A percentile compares a stretch with the other conserved stretches of the same genome.
Evolutionary conservation across 1,139 yeast species (phyloP).

Genomic region (Hanseniaspora uvarum): DNA sequence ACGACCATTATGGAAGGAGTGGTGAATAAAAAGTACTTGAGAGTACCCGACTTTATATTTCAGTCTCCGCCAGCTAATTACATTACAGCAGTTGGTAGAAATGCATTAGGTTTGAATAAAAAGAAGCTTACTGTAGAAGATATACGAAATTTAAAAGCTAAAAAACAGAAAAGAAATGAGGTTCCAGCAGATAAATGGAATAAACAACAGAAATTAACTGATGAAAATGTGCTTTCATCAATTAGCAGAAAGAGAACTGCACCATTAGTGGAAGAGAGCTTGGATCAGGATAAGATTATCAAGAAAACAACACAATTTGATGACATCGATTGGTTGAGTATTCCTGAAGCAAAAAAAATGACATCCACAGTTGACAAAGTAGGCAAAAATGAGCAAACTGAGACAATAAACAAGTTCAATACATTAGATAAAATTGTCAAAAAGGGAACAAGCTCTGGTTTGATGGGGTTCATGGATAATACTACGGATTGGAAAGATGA

Average conservation of each 20-base stretch:
- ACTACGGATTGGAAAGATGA: conserved; percentile 24
- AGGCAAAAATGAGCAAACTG: conserved; percentile 56
- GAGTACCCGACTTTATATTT: conserved; percentile 47
- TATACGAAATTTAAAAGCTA: conserved; percentile 43
- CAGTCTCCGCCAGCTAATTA: conserved; percentile 86
- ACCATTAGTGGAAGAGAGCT: conserved; percentile 22
- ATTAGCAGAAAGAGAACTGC: conserved; percentile 22
- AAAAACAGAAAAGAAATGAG: conserved; percentile 21
- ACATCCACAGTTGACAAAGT: conserved; percentile 49
- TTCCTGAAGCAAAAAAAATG: conserved; percentile 79
- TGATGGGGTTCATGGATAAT: conserved; percentile 9
- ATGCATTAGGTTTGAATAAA: conserved; percentile 88
- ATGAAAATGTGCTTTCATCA: conserved; percentile 28
- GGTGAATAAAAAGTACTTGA: conserved; percentile 7
- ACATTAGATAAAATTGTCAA: conserved; percentile 33
- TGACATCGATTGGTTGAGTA: conserved; percentile 62
- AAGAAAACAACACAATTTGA: conserved; percentile 53
- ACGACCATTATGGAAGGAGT: neutral
- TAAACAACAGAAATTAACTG: conserved; percentile 19
- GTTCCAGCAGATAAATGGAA: neutral
- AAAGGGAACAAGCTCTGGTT: conserved; percentile 31
- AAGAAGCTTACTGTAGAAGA: conserved; percentile 29
- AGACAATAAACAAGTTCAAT: conserved; percentile 39
- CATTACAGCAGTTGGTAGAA: conserved; percentile 87
- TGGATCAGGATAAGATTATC: conserved; percentile 42